Evolutionary conservation across 805 yeast genomes (phyloP), one percentile per base, ranked within the genome.

Genomic region (Cyberlindnera mycetangii): DNA sequence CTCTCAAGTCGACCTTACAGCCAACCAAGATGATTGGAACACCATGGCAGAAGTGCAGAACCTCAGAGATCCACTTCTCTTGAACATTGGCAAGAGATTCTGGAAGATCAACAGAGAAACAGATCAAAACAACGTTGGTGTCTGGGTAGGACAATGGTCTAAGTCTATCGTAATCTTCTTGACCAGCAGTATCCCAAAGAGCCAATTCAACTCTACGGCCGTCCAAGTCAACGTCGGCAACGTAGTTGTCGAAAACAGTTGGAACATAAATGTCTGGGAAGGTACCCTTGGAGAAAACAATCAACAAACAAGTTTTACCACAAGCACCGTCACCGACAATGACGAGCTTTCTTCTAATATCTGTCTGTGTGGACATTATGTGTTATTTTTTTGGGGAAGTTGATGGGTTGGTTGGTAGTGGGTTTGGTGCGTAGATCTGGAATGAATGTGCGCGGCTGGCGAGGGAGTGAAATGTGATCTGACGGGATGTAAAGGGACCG

Each of bases 111-210:
- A 89, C 78, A 16, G 95, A 81, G 73, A 89, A 89, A 76, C 97
- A 89, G 59, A 89, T 88, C 63, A 89, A 76, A 49, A 89, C 85
- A 51, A 89, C 97, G 65, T 88, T 86, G 32, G 96, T 85, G 66
- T 89, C 96, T 50, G 96, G 96, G 69, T 89, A 89, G 12, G 92
- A 83, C 53, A 88, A 73, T 35, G 96, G 96, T 70, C 96, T 84
- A 58, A 88, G 74, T 69, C 96, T 85, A 68, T 89, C 96, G 65
- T 89, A 89, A 73, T 90, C 97, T 75, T 89, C 97, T 78, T 89
- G 97, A 54, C 97, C 97, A 45, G 97, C 96, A 56, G 97, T 89
- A 89, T 89, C 97, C 97, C 97, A 89, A 55, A 89, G 74, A 7
- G 96, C 96, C 68, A 89, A 74, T 66, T 90, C 96, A 47, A 92